Evolutionary conservation across 2,329 filamentous ascomycete species (phyloP).

Genomic region (Fusarium nisikadoi): DNA sequence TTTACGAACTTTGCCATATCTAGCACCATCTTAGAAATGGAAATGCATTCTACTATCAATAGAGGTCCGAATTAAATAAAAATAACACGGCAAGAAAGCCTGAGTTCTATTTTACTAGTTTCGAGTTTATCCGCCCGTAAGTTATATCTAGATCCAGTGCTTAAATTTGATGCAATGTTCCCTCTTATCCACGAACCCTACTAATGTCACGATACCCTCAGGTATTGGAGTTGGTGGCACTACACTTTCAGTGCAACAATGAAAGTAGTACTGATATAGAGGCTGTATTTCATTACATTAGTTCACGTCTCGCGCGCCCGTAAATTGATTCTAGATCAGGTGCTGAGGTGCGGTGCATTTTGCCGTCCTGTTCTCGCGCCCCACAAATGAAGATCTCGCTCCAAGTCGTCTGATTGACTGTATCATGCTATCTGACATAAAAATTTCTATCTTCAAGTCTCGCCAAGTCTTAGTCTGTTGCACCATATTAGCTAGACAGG

Average conservation of each 20-base stretch:
- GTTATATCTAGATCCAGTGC: fast-evolving
- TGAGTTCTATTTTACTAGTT: fast-evolving
- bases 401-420: too few relatives aligned
- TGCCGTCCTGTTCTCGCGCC: fast-evolving
- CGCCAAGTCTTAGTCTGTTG: fast-evolving
- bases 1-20: fast-evolving
- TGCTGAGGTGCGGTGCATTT: fast-evolving
- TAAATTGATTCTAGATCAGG: background rate
- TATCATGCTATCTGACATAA: background rate
- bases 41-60: fast-evolving
- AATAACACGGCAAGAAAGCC: fast-evolving
- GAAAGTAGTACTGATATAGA: background rate
- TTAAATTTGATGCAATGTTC: background rate
- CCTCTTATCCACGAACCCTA: background rate
- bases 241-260: background rate
- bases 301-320: background rate
- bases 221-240: fast-evolving
- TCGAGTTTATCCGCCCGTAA: fast-evolving
- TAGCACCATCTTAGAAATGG: background rate
- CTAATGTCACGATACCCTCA: background rate
- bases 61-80: fast-evolving
- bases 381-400: background rate
- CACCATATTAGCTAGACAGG: background rate
- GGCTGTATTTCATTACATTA: background rate
- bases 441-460: fast-evolving